These are phyloP conservation scores for Alternaria sp. DNA, from an alignment of 2,329 filamentous ascomycete species.

Conservation along the genomic window DNA sequence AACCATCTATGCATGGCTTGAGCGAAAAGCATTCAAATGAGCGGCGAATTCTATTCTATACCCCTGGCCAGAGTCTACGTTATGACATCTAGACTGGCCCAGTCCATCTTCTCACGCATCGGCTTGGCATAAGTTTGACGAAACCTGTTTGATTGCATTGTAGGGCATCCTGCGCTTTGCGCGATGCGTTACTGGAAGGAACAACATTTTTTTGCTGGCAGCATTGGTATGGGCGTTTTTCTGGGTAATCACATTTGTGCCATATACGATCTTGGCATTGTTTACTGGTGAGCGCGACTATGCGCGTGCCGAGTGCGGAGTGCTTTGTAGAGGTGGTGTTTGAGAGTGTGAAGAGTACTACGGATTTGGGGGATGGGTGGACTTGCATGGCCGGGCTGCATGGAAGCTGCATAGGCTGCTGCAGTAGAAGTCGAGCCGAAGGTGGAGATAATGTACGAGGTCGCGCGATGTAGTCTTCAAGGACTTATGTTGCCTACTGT, in stretches of 20 bases:
- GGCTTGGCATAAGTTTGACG: conserved; percentile 28
- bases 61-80: conserved; percentile 14
- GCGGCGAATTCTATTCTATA: conserved; percentile 19
- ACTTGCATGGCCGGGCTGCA: background rate
- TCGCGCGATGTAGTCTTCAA: background rate
- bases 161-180: conserved; percentile 1
- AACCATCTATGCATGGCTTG: conserved; percentile 16
- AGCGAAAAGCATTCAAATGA: conserved; percentile 16
- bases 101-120: conserved; percentile 13
- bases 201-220: background rate
- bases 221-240: conserved; percentile 15
- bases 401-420: background rate
- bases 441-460: background rate
- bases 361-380: background rate
- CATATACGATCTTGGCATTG: conserved; percentile 17
- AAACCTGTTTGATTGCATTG: conserved; percentile 23
- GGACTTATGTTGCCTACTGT: background rate
- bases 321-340: background rate
- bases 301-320: background rate
- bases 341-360: background rate
- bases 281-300: background rate
- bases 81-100: conserved; percentile 14
- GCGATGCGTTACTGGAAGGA: background rate
- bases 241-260: conserved; percentile 20
- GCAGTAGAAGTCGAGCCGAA: background rate